phyloP scores from a whole-genome alignment of 2,329 filamentous ascomycete species.

The Pseudogymnoascus sp. region DNA sequence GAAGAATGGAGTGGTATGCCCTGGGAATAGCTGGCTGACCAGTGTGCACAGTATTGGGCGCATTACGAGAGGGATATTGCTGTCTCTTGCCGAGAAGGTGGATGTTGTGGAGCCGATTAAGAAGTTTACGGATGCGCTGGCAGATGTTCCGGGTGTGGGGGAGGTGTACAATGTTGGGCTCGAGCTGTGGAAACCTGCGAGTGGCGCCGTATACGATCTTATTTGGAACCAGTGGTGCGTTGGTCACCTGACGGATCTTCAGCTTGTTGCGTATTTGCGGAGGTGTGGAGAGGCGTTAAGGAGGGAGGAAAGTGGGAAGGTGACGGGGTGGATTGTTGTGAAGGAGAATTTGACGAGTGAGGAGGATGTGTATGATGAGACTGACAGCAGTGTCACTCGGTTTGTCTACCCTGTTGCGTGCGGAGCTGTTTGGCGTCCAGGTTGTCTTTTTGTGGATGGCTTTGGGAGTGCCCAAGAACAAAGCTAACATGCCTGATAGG shows the following conservation, averaged over 20 bases:
- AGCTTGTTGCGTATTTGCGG: constrained; percentile 59
- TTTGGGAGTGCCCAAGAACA: constrained; percentile 1
- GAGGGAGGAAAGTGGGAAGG: constrained; percentile 28
- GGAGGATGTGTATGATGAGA: constrained; percentile 63
- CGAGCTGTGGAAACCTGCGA: constrained; percentile 55
- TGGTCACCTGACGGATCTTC: constrained; percentile 67
- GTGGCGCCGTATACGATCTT: constrained; percentile 55
- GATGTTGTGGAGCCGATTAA: constrained; percentile 79
- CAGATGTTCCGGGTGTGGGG: constrained; percentile 47
- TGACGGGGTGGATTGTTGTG: constrained; percentile 52
- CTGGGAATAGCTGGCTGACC: not conserved
- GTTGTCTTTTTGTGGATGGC: constrained; percentile 1
- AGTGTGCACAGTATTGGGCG: constrained; percentile 58
- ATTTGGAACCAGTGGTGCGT: constrained; percentile 92
- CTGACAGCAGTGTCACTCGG: constrained; percentile 66
- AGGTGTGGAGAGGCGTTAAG: constrained; percentile 49
- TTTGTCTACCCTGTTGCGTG: constrained; percentile 24
- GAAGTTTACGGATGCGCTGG: constrained; percentile 64
- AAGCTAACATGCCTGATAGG: constrained; percentile 31
- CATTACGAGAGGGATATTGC: constrained; percentile 69
- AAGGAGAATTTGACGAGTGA: constrained; percentile 69
- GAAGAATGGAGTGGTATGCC: not conserved
- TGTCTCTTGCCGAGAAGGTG: constrained; percentile 58
- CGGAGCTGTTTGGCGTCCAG: constrained; percentile 27
- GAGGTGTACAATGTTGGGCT: constrained; percentile 64